These are phyloP conservation scores for Pisolithus orientalis DNA, from an alignment of 768 basidiomycete species.

Conservation along the genomic window DNA sequence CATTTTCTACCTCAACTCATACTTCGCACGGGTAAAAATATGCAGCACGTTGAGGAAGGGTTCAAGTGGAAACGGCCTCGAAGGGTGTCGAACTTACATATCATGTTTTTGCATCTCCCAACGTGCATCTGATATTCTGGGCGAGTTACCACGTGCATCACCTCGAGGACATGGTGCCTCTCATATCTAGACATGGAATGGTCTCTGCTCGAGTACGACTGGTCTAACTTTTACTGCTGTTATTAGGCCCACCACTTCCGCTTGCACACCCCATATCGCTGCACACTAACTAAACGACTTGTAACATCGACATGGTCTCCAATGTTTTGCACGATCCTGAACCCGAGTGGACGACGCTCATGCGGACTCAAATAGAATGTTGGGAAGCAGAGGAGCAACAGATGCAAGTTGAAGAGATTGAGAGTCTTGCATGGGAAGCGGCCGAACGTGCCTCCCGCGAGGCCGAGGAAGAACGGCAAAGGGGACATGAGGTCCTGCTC, in stretches of 20 bases:
- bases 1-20: too few relatives aligned
- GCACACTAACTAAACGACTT: background rate
- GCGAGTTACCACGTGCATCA: too few relatives aligned
- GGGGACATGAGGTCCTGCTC: slow-evolving; percentile 11
- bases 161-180: too few relatives aligned
- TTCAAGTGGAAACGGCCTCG: too few relatives aligned
- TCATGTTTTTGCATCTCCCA: too few relatives aligned
- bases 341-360: slow-evolving; percentile 15
- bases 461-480: slow-evolving; percentile 11
- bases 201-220: too few relatives aligned
- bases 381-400: slow-evolving; percentile 16
- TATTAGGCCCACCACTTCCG: background rate
- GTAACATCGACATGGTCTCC: slow-evolving; percentile 16
- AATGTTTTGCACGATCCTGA: slow-evolving; percentile 18
- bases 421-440: slow-evolving; percentile 15
- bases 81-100: too few relatives aligned
- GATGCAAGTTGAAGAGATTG: slow-evolving; percentile 13
- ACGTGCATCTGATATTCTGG: too few relatives aligned
- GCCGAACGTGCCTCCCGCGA: slow-evolving; percentile 19
- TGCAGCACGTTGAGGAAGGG: too few relatives aligned
- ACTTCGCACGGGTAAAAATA: too few relatives aligned
- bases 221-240: too few relatives aligned
- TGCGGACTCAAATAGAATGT: slow-evolving; percentile 7
- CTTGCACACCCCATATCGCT: background rate
- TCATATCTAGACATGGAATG: too few relatives aligned